Evolutionary conservation across 2,329 filamentous ascomycete genomes (phyloP), one percentile per base, ranked within the genome.

Genomic region (Diaporthe aspalathi): DNA sequence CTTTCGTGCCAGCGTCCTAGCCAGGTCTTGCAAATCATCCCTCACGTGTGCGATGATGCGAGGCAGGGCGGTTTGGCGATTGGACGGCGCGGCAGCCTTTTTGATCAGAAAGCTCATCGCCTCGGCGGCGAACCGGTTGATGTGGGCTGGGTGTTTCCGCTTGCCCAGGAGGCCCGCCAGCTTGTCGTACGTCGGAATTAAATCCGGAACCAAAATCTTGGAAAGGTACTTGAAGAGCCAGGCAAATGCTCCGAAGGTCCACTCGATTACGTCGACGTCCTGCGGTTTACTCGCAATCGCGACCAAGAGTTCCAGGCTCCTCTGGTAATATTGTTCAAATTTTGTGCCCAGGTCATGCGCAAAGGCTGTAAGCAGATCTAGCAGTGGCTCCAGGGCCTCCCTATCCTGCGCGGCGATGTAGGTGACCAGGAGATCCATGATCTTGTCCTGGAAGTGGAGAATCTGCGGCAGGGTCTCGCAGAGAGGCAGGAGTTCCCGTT

Each of bases 181-280:
- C 67, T 96, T 89, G 77, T 94, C 89, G 79, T 94, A 95, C 2
- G 97, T 91, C 57, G 95, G 94, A 73, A 93, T 87, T 74, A 99
- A 83, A 78, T 99, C 93, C 5, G 94, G 92, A 0, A 96, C 93
- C 27, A 99, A 83, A 0, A 98, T 87, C 74, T 94, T 91, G 2
- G 94, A 97, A 6, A 99, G 88, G 78, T 98, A 98, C 80, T 99
- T 99, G 88, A 99, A 98, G 50, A 98, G 86, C 86, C 97, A 99
- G 56, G 96, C 94, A 70, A 99, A 86, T 76, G 94, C 95, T 16
- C 92, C 94, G 82, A 99, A 99, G 65, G 94, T 95, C 95, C 95
- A 98, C 83, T 99, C 96, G 65, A 98, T 93, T n/a, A 97, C 94
- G 74, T 95, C 93, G 32, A 93, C 91, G 77, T 93, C 92, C 70